Base-by-base conservation (phyloP, 1,284 basidiomycete genomes). In the Hymenochaete sp. region DNA sequence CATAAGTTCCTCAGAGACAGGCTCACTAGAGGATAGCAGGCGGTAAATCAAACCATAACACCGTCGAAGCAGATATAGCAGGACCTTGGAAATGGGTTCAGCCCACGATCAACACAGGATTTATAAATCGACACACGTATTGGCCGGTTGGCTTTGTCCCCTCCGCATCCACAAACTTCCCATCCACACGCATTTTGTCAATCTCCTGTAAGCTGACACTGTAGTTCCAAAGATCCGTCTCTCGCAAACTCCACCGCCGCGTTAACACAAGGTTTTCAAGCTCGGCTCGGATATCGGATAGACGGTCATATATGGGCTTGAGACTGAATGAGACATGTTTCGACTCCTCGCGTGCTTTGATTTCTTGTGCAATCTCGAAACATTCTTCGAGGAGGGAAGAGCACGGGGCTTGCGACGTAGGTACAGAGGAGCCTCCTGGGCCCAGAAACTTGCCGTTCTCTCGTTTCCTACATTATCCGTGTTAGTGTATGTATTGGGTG, bases 1-100 rank as follows among this genome's bases (percentile, higher is more conserved):
- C 85, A 96, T 96, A 25, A 98, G 68, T 62, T 98, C 93, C 62
- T 97, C 93, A 0, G 92, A 96, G n/a, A 99, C 93, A 0, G 96
- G 96, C 66, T 98, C 95, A 47, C 89, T 93, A n/a, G 93, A 93
- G 19, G 93, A 93, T 53, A 99, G 78, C 41, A 98, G 66, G 22
- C 87, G 79, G 65, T 97, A 98, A 56, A 97, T 93, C 44, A 98
- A 74, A 52, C 95, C 95, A 62, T 98, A 96, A 68, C 95, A 98
- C 61, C 95, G 77, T 54, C 95, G 73, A 44, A 98, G 71, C 26
- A 98, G 74, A 63, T 96, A 98, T 35, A 98, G 72, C 41, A 98
- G 68, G 7, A 93, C 90, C 92, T 95, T 32, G 3, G 33, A 13
- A 18, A 14, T 3, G 31, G 44, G 28, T 3, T n/a, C n/a, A n/a